Percentiles rank a stretch among this genome's conserved stretches.
phyloP scores from a whole-genome alignment of 2,329 filamentous ascomycete genomes.

The Thelonectria blattea region DNA sequence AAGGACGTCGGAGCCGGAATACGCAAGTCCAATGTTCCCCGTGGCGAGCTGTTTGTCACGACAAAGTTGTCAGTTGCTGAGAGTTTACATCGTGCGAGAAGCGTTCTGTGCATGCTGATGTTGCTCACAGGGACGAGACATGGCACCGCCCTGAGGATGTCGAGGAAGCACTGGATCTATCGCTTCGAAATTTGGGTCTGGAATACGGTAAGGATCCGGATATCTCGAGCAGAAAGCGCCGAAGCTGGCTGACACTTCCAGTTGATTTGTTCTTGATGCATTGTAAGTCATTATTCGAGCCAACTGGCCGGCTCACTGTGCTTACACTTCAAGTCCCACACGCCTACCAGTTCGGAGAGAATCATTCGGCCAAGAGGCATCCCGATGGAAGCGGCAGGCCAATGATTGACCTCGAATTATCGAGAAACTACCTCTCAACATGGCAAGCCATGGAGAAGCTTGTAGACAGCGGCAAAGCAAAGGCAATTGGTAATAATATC shows the following conservation, averaged over 20 bases:
- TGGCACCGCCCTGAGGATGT: not conserved
- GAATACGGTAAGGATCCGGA: not conserved
- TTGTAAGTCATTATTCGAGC: not conserved
- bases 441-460: constrained; percentile 1
- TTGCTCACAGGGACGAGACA: not conserved
- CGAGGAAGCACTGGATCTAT: not conserved
- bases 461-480: not conserved
- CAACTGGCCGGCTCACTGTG: not conserved
- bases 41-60: not conserved
- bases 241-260: not conserved
- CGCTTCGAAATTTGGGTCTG: not conserved
- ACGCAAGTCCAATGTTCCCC: not conserved
- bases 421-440: not conserved
- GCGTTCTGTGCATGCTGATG: not conserved
- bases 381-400: not conserved
- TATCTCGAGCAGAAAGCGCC: not conserved
- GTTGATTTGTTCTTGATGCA: constrained; percentile 2
- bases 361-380: not conserved
- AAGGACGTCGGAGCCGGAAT: not conserved
- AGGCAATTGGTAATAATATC: not conserved
- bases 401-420: not conserved
- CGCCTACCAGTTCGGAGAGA: constrained; percentile 2
- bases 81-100: not conserved
- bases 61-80: not conserved
- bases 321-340: not conserved